Percentiles rank a stretch among this genome's conserved stretches.
Evolutionary conservation across 1,284 basidiomycete species (phyloP).

Genomic region (Fomes fomentarius): DNA sequence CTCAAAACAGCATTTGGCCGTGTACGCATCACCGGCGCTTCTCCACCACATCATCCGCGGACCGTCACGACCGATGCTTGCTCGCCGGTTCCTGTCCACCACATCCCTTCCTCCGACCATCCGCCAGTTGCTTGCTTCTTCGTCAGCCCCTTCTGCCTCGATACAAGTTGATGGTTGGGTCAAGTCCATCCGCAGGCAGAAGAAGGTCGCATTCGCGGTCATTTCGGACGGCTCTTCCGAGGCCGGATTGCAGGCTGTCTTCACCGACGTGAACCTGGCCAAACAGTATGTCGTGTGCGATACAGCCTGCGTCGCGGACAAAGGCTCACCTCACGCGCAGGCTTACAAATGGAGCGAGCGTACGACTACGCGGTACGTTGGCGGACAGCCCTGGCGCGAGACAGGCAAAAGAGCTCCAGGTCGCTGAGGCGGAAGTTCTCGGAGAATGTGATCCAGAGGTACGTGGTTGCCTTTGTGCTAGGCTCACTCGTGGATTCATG

Average conservation of each 20-base stretch:
- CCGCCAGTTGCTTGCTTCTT: slow-evolving; percentile 51
- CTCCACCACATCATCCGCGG: not conserved
- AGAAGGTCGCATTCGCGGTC: slow-evolving; percentile 84
- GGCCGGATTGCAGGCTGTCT: slow-evolving; percentile 78
- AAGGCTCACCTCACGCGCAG: slow-evolving; percentile 31
- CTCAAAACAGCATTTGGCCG: too few species aligned
- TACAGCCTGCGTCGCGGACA: not conserved
- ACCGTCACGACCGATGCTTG: slow-evolving; percentile 27
- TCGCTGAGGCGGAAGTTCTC: slow-evolving; percentile 64
- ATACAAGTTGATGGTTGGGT: slow-evolving; percentile 77
- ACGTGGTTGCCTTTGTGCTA: slow-evolving; percentile 23
- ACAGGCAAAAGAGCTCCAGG: slow-evolving; percentile 78
- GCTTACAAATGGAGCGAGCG: slow-evolving; percentile 74
- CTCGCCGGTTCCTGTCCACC: slow-evolving; percentile 31
- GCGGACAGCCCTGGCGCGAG: slow-evolving; percentile 67
- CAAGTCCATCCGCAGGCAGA: slow-evolving; percentile 82
- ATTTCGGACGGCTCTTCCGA: slow-evolving; percentile 81
- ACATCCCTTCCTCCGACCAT: slow-evolving; percentile 55
- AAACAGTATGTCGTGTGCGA: slow-evolving; percentile 32
- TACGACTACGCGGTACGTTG: slow-evolving; percentile 69
- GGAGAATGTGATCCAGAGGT: slow-evolving; percentile 81
- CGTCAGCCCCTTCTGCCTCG: slow-evolving; percentile 14
- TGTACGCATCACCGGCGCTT: slow-evolving; percentile 10
- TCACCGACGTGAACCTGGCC: slow-evolving; percentile 49
- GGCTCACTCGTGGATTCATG: not conserved